phyloP scores from a whole-genome alignment of 2,329 filamentous ascomycete genomes.

The Trichoderma hamatum region DNA sequence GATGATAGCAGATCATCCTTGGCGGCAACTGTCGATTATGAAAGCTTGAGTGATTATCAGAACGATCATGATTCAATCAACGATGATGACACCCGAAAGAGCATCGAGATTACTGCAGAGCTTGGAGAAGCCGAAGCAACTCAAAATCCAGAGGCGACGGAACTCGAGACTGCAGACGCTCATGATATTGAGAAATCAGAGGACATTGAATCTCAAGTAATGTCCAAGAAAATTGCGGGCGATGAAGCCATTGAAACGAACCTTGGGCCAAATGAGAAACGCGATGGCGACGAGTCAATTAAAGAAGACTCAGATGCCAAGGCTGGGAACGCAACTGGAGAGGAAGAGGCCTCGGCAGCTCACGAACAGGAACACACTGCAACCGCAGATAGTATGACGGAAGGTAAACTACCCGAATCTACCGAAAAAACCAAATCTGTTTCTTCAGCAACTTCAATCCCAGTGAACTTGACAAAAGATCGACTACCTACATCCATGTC shows the following conservation, averaged over 20 bases:
- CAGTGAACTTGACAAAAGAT: slow-evolving; percentile 58
- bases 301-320: not conserved
- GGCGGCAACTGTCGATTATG: slow-evolving; percentile 60
- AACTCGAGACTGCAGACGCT: not conserved
- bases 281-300: not conserved
- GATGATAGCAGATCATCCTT: slow-evolving; percentile 56
- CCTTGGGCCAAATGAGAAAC: not conserved
- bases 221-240: not conserved
- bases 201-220: not conserved
- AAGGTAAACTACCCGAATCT: slow-evolving; percentile 26
- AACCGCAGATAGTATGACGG: slow-evolving; percentile 5
- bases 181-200: not conserved
- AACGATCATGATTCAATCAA: slow-evolving; percentile 36
- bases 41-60: slow-evolving; percentile 49
- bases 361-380: slow-evolving; percentile 18
- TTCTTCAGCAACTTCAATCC: slow-evolving; percentile 47
- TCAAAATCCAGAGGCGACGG: not conserved
- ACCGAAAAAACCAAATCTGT: slow-evolving; percentile 46
- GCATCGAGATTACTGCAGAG: slow-evolving; percentile 47
- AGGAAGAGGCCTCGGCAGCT: slow-evolving; percentile 4
- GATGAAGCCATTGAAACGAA: not conserved
- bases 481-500: slow-evolving; percentile 72
- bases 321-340: not conserved
- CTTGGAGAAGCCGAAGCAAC: slow-evolving; percentile 33
- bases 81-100: slow-evolving; percentile 33